Percentiles rank a stretch among this genome's conserved stretches.
Conservation (phyloP, 148 eudicot genomes). For the Silene uniflora region DNA sequence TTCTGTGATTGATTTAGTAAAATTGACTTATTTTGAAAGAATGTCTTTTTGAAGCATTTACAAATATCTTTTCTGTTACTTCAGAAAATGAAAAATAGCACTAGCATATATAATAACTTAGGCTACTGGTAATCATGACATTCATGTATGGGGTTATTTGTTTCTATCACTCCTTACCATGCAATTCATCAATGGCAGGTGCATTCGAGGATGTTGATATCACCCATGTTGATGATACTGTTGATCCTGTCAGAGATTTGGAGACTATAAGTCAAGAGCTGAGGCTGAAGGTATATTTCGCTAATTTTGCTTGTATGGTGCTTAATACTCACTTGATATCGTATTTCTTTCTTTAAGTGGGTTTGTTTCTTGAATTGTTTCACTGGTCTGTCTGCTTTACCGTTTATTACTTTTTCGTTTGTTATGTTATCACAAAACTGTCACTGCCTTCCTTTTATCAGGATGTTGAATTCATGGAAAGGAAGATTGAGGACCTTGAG, state of each 20-base stretch:
- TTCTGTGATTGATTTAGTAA: no score
- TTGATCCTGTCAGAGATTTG: conserved; percentile 96
- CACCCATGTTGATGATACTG: conserved; percentile 88
- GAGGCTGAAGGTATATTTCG: conserved; percentile 67
- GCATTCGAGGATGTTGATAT: conserved; percentile 99
- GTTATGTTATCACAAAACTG: not conserved
- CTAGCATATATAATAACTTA: not conserved
- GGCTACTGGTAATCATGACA: not conserved
- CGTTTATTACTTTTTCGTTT: not conserved
- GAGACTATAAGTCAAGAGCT: conserved; percentile 81
- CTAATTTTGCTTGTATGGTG: not conserved
- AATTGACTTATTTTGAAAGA: not conserved
- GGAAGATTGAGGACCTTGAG: conserved; percentile 80
- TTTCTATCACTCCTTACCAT: no score
- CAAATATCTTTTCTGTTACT: not conserved
- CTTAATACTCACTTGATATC: not conserved
- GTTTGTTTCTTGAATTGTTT: not conserved
- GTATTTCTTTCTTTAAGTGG: not conserved
- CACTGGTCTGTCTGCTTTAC: not conserved
- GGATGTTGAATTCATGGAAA: conserved; percentile 90
- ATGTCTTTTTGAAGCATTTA: not conserved
- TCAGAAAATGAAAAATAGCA: not conserved
- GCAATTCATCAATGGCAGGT: conserved; percentile 40
- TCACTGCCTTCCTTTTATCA: conserved; percentile 23
- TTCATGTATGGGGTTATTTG: not conserved